A percentile compares a stretch with the other conserved stretches of the same genome.
Conservation (phyloP, 495 filamentous ascomycete species). For the Aspergillus baeticus region DNA sequence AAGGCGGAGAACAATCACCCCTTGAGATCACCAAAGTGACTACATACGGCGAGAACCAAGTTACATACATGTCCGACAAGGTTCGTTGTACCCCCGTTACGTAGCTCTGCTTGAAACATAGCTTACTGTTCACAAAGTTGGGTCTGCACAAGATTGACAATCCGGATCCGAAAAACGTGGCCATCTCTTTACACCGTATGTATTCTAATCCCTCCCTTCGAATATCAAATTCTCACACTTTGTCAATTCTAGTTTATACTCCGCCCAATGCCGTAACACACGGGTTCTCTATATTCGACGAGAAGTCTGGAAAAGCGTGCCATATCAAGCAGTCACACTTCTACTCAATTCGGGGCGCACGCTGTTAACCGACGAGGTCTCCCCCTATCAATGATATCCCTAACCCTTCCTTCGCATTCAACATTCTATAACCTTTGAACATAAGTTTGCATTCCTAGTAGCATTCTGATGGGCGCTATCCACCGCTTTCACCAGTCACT, state of each 20-base stretch:
- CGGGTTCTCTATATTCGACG: conserved; percentile 73
- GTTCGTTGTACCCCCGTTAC: conserved; percentile 26
- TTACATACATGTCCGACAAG: conserved; percentile 82
- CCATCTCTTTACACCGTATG: conserved; percentile 82
- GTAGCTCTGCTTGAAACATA: neutral
- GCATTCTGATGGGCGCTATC: neutral
- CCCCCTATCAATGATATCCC: neutral
- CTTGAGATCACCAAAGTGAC: conserved; percentile 40
- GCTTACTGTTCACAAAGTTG: conserved; percentile 42
- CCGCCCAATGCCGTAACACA: conserved; percentile 79
- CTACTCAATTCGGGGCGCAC: conserved; percentile 44
- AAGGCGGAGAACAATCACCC: conserved; percentile 49
- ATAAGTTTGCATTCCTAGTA: neutral
- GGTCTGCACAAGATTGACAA: conserved; percentile 85
- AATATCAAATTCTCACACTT: neutral
- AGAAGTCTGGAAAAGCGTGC: conserved; percentile 66
- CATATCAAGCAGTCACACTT: conserved; percentile 67
- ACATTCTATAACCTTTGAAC: neutral
- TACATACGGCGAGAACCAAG: conserved; percentile 58
- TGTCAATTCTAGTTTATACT: conserved; percentile 65
- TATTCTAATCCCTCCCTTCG: conserved; percentile 12
- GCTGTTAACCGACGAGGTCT: neutral
- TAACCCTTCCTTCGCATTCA: neutral
- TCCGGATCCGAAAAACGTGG: conserved; percentile 63
- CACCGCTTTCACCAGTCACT: neutral